These are phyloP conservation scores for Clausena lansium DNA, from an alignment of 345 rosid genomes.

Conservation along the genomic window DNA sequence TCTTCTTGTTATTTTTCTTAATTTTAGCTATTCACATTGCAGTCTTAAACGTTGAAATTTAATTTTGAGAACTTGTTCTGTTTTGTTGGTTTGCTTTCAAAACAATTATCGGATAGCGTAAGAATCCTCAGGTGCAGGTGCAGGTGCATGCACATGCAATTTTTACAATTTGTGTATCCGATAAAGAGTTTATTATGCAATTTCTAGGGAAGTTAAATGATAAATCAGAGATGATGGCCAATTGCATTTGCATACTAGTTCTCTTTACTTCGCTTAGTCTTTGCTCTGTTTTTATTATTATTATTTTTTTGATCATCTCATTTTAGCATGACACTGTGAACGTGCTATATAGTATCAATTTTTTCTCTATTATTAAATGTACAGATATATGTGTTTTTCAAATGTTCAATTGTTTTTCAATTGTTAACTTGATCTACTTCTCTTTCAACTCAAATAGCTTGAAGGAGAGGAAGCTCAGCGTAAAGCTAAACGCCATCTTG, in stretches of 20 bases:
- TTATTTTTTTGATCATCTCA: background rate
- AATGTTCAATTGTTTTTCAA: background rate
- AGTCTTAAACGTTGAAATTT: background rate
- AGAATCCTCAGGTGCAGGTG: too few species aligned
- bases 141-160: too few species aligned
- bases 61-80: background rate
- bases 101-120: too few species aligned
- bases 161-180: too few species aligned
- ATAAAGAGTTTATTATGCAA: background rate
- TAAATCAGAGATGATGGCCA: background rate
- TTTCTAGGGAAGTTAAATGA: background rate
- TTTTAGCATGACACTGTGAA: background rate
- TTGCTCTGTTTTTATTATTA: background rate
- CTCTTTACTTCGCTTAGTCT: background rate
- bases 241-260: background rate
- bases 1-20: background rate
- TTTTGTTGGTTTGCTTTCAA: background rate
- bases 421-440: background rate
- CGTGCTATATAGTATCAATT: background rate
- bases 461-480: slow-evolving; percentile 71
- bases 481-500: slow-evolving; percentile 50
- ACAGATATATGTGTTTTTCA: background rate
- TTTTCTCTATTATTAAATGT: too few species aligned
- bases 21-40: background rate
- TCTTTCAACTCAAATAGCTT: slow-evolving; percentile 33